These are phyloP conservation scores for Crepidotus variabilis DNA, from an alignment of 768 basidiomycete species.

Conservation along the genomic window DNA sequence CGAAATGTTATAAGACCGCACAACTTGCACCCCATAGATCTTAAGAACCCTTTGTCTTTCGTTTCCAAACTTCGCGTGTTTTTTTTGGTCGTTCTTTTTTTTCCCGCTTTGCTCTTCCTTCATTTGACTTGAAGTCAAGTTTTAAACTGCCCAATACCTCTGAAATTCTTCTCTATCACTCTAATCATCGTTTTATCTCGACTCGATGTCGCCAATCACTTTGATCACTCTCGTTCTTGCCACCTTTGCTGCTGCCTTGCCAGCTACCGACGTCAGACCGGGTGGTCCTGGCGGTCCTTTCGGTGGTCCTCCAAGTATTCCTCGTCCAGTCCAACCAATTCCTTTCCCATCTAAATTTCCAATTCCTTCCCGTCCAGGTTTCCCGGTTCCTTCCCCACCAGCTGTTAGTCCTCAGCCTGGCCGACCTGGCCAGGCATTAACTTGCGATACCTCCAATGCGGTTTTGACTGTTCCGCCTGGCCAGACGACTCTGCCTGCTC, in stretches of 20 bases:
- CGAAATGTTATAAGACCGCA: not conserved
- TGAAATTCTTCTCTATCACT: not conserved
- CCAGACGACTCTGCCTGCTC: constrained; percentile 31
- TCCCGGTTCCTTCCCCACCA: constrained; percentile 4
- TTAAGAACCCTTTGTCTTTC: not conserved
- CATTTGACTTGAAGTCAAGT: not conserved
- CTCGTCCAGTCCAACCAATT: no score
- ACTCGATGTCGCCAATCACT: constrained; percentile 13
- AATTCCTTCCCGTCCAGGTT: no score
- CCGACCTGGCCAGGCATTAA: constrained; percentile 1
- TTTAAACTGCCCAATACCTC: not conserved
- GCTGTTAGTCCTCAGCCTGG: no score
- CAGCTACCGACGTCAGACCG: constrained; percentile 4
- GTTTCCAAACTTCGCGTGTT: not conserved
- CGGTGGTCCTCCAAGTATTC: no score
- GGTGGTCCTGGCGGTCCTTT: no score
- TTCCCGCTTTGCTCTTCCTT: not conserved
- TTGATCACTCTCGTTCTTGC: constrained; percentile 15
- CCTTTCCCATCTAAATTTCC: no score
- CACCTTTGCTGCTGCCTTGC: constrained; percentile 14
- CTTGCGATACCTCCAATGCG: constrained; percentile 24
- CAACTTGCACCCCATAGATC: not conserved
- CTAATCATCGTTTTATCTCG: not conserved
- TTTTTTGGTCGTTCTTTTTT: not conserved
- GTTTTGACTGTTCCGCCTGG: constrained; percentile 23